These are phyloP conservation scores for Lentinula detonsa DNA, from an alignment of 768 basidiomycete genomes.

Conservation along the genomic window DNA sequence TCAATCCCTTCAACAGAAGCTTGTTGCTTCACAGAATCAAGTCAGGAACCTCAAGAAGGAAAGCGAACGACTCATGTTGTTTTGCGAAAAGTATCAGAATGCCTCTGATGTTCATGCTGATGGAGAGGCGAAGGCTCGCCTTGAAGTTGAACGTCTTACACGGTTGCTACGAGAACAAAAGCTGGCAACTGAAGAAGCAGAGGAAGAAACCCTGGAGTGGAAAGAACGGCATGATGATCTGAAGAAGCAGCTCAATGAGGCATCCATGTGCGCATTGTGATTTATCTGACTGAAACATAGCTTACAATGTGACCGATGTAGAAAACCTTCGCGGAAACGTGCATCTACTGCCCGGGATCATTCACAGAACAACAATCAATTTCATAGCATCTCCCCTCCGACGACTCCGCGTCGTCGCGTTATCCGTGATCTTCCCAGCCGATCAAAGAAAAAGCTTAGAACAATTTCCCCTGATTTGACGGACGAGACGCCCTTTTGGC, in stretches of 20 bases:
- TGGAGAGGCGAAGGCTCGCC: conserved; percentile 18
- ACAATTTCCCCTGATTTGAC: background rate
- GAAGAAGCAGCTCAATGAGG: background rate
- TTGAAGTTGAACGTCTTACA: conserved; percentile 1
- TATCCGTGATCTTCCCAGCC: conserved; percentile 4
- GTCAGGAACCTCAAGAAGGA: conserved; percentile 31
- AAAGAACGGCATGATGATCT: background rate
- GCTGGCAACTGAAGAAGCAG: background rate
- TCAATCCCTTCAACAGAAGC: conserved; percentile 22
- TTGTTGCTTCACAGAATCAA: conserved; percentile 30
- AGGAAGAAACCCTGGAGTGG: background rate
- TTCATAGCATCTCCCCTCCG: background rate
- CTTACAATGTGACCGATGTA: background rate
- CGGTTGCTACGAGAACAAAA: background rate
- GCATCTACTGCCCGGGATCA: background rate
- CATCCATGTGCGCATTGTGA: background rate
- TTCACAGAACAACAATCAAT: background rate
- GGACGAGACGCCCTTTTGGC: too few relatives aligned
- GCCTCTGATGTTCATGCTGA: conserved; percentile 24
- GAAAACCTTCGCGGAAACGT: background rate
- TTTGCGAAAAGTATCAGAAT: conserved; percentile 34
- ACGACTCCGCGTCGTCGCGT: conserved; percentile 4
- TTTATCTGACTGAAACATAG: background rate
- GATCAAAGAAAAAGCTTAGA: background rate
- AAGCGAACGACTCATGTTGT: conserved; percentile 35